phyloP scores from a whole-genome alignment of 2,329 filamentous ascomycete species.

The Colletotrichum theobromicola region DNA sequence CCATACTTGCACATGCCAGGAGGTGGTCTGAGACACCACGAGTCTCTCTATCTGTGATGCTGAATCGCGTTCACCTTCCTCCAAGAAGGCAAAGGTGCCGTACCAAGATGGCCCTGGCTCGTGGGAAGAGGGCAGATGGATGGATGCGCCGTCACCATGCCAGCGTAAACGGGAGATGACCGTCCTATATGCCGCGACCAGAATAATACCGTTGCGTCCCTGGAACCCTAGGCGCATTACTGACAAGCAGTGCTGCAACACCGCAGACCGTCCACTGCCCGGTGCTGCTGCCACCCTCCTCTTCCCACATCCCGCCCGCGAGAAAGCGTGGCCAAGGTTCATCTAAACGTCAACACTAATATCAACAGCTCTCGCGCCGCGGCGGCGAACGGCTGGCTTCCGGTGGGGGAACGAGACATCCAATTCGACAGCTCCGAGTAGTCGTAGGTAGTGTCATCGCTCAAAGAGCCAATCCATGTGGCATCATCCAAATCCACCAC shows the following conservation, averaged over 20 bases:
- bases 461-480: not conserved
- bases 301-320: not conserved
- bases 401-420: not conserved
- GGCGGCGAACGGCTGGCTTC: not conserved
- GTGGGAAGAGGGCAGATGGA: not conserved
- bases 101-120: not conserved
- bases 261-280: conserved; percentile 13
- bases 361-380: not conserved
- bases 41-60: not conserved
- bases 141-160: not conserved
- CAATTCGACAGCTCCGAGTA: not conserved
- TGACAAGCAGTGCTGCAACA: not conserved
- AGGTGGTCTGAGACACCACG: conserved; percentile 10
- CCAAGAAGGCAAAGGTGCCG: not conserved
- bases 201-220: not conserved
- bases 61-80: not conserved
- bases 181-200: not conserved
- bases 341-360: not conserved
- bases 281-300: conserved; percentile 30
- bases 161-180: not conserved
- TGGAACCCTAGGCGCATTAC: not conserved
- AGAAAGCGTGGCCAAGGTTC: not conserved
- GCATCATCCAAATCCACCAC: not conserved
- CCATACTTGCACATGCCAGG: conserved; percentile 7
- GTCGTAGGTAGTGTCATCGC: not conserved